Conservation (phyloP, 345 rosid species). For the Cochlearia excelsa region DNA sequence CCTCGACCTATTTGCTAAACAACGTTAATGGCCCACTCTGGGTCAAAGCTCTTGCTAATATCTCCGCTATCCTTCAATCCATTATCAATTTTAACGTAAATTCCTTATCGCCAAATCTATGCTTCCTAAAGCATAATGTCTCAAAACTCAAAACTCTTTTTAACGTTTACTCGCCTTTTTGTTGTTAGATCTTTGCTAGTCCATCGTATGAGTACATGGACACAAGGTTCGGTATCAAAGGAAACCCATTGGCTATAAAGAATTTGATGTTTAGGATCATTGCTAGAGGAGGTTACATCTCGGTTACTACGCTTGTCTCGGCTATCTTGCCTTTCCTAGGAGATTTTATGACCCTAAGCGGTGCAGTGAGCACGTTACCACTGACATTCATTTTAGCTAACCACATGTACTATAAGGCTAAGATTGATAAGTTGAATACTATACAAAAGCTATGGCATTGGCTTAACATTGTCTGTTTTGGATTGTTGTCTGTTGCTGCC, state of each 20-base stretch:
- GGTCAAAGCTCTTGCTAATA: conserved; percentile 74
- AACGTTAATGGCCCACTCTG: conserved; percentile 71
- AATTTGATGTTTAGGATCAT: conserved; percentile 60
- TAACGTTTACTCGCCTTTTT: neutral
- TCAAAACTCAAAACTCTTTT: no score
- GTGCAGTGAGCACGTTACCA: conserved; percentile 86
- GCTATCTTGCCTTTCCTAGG: conserved; percentile 89
- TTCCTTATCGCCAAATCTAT: no score
- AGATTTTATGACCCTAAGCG: conserved; percentile 85
- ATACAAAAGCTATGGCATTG: conserved; percentile 77
- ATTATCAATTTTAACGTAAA: conserved; percentile 83
- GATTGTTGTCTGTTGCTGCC: conserved; percentile 65
- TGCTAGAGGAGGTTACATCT: conserved; percentile 74
- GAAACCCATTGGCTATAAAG: conserved; percentile 50
- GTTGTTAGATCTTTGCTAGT: conserved; percentile 77
- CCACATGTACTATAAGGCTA: conserved; percentile 79
- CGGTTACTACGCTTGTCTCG: conserved; percentile 62
- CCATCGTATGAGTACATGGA: conserved; percentile 90
- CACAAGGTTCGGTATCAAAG: conserved; percentile 69
- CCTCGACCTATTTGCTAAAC: conserved; percentile 66
- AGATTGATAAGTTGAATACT: conserved; percentile 43
- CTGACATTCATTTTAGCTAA: conserved; percentile 91
- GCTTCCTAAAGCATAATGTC: no score
- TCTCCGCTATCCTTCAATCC: conserved; percentile 76
- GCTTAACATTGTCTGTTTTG: conserved; percentile 64